Evolutionary conservation across 352 stramenopile genomes (phyloP), one percentile per base, ranked within the genome.

Genomic region (Globisporangium parvum): DNA sequence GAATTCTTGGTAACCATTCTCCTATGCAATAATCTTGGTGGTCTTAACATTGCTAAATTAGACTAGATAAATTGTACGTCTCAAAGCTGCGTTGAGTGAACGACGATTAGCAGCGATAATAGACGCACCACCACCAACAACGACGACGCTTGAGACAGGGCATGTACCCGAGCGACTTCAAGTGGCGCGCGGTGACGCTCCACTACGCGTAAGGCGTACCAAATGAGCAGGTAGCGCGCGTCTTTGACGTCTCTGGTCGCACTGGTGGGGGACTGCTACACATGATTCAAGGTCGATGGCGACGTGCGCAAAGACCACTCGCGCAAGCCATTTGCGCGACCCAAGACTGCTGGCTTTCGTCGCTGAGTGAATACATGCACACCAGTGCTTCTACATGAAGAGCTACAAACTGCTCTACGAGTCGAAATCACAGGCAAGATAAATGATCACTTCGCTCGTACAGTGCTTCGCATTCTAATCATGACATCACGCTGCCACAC

Each of bases 361-460:
- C 5, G 26, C 31, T 2, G 1, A 23, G 8, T 65, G 67, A 15
- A 55, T 60, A 18, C 57, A 62, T 17, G 18, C 35, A 4, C 55
- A 65, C n/a, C 59, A 52, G n/a, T 69, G 62, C 18, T 69, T 62
- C 21, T 69, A 65, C 52, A 53, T 65, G 0, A 70, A 20, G 59
- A 67, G 26, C 18, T 65, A 0, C 55, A 60, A 9, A 12, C 28
- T 2, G 26, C 31, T n/a, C 15, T 63, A 8, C 14, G n/a, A 1
- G 2, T 1, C 26, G 18, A 2, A 42, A 45, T 20, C 11, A 6
- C 37, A 14, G 33, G 31, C 31, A 8, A 28, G 11, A 20, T 56
- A 10, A n/a, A n/a, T n/a, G n/a, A n/a, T n/a, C n/a, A n/a, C n/a
- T 53, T 26, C 18, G 33, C 53, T 6, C 18, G 23, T 14, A 44